Conservation (phyloP, 2,329 filamentous ascomycete genomes). For the Trichoderma koningii region DNA sequence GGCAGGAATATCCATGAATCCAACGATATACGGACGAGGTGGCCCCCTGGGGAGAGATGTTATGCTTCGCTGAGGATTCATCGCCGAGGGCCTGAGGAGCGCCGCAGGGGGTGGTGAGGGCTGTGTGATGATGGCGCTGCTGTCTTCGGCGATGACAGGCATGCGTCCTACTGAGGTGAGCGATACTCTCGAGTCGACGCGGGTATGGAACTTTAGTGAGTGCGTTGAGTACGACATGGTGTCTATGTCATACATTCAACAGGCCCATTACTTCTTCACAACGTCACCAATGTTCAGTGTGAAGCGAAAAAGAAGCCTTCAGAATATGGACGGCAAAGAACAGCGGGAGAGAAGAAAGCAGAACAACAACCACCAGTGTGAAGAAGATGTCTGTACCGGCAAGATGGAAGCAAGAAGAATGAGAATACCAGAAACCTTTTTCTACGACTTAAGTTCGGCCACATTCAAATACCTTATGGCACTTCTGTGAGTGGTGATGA, state of each 20-base stretch:
- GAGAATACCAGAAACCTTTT: too few species aligned
- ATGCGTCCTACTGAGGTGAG: constrained; percentile 38
- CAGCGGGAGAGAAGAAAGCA: too few species aligned
- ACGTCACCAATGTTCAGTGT: not conserved
- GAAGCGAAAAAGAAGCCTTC: not conserved
- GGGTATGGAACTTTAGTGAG: constrained; percentile 12
- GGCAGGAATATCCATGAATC: constrained; percentile 16
- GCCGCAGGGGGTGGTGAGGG: constrained; percentile 29
- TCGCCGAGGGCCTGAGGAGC: constrained; percentile 38
- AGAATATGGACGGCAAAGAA: too few species aligned
- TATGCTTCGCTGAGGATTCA: constrained; percentile 34
- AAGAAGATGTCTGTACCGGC: too few species aligned
- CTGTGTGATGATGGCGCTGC: constrained; percentile 10
- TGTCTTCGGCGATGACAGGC: constrained; percentile 45
- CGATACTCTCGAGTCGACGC: constrained; percentile 31
- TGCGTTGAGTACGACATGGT: constrained; percentile 19
- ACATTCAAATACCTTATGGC: too few species aligned
- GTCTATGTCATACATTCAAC: not conserved
- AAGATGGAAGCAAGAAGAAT: too few species aligned
- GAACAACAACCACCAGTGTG: too few species aligned
- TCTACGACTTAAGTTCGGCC: too few species aligned
- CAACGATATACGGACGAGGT: constrained; percentile 25
- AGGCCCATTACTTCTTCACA: too few species aligned
- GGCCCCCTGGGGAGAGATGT: constrained; percentile 5
- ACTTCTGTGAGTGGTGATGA: too few species aligned